These are phyloP conservation scores for Dichotomopilus funicola DNA, from an alignment of 2,329 filamentous ascomycete species.

Conservation along the genomic window DNA sequence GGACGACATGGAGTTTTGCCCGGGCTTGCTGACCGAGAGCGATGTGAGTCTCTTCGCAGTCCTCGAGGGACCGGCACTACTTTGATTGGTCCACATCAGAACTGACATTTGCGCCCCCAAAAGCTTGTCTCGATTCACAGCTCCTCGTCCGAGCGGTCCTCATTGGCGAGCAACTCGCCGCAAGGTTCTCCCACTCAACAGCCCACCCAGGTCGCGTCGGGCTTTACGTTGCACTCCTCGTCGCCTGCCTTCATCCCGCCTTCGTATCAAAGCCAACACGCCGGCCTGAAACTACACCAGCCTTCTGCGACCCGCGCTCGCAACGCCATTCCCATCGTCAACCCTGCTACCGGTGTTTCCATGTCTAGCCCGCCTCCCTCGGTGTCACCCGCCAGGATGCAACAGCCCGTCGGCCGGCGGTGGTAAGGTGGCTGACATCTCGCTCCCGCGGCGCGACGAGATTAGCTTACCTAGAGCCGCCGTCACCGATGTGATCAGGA, in stretches of 20 bases:
- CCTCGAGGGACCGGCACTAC: background rate
- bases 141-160: slow-evolving; percentile 83
- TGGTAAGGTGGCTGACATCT: slow-evolving; percentile 42
- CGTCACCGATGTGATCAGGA: slow-evolving; percentile 32
- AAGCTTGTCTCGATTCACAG: slow-evolving; percentile 89
- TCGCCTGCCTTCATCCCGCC: slow-evolving; percentile 62
- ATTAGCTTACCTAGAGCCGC: slow-evolving; percentile 29
- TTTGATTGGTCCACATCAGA: slow-evolving; percentile 4
- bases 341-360: slow-evolving; percentile 82
- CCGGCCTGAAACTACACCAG: slow-evolving; percentile 78
- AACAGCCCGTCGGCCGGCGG: slow-evolving; percentile 47
- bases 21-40: slow-evolving; percentile 82
- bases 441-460: slow-evolving; percentile 31
- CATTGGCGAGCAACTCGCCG: slow-evolving; percentile 88
- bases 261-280: slow-evolving; percentile 58
- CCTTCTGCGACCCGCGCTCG: slow-evolving; percentile 80
- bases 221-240: slow-evolving; percentile 65
- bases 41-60: slow-evolving; percentile 59
- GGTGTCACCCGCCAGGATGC: slow-evolving; percentile 52
- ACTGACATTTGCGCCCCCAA: slow-evolving; percentile 19
- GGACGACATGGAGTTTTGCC: slow-evolving; percentile 94
- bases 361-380: slow-evolving; percentile 82
- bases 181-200: slow-evolving; percentile 87
- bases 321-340: slow-evolving; percentile 96
- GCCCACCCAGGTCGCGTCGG: slow-evolving; percentile 68